A percentile compares a stretch with the other conserved stretches of the same genome.
phyloP scores from a whole-genome alignment of 2,329 filamentous ascomycete genomes.

The Beauveria sp. region DNA sequence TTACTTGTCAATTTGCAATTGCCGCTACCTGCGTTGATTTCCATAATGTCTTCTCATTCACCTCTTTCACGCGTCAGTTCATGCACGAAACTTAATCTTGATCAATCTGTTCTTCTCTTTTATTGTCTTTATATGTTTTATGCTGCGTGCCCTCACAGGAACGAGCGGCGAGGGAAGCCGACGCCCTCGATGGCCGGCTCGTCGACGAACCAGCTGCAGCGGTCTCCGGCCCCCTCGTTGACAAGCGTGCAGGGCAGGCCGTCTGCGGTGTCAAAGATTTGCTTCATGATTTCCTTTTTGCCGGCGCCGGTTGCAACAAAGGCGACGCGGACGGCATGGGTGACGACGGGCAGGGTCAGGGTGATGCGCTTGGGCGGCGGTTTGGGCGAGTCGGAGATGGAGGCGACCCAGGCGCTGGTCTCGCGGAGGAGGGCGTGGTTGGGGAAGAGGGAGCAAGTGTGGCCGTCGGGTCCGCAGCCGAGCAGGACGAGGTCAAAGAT shows the following conservation, averaged over 20 bases:
- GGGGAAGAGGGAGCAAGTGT: constrained; percentile 95
- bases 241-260: constrained; percentile 80
- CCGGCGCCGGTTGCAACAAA: constrained; percentile 85
- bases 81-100: neutral
- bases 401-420: constrained; percentile 81
- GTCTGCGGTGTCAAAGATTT: constrained; percentile 77
- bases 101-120: neutral
- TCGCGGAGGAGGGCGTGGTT: constrained; percentile 75
- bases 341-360: constrained; percentile 82
- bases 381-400: constrained; percentile 91
- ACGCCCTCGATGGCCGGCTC: constrained; percentile 79
- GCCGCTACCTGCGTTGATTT: neutral
- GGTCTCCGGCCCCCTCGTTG: constrained; percentile 75
- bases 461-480: constrained; percentile 90
- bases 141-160: constrained; percentile 31
- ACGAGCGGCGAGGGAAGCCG: constrained; percentile 67
- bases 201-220: constrained; percentile 94
- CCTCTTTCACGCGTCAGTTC: neutral
- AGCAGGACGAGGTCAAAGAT: constrained; percentile 92
- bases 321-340: constrained; percentile 75
- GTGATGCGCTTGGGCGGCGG: constrained; percentile 87
- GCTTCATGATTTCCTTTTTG: constrained; percentile 87
- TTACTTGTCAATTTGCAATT: neutral
- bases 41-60: neutral
- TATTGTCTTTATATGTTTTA: neutral